Evolutionary conservation across 2,329 filamentous ascomycete genomes (phyloP), one percentile per base, ranked within the genome.

Genomic region (Microsporum canis): DNA sequence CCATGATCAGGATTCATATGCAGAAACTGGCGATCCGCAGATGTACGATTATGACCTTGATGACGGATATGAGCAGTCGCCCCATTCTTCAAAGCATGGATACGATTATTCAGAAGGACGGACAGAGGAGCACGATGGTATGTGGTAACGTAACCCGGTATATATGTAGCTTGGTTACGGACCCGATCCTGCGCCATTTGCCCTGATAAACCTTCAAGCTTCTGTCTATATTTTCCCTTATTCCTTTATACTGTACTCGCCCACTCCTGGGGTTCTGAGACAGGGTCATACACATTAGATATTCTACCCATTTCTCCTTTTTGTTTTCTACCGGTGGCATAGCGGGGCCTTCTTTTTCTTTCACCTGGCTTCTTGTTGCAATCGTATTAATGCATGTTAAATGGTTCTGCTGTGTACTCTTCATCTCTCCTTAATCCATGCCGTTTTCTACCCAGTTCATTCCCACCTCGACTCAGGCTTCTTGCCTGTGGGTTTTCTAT

Each of bases 1-100:
- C 55, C 64, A 68, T 58, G 65, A 66, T 29, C 66, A 71, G 55
- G 70, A 75, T 58, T 71, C 75, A 58, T 73, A 75, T 57, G 69
- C 68, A 49, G 76, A 79, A 60, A 71, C 73, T 51, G 75, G 79
- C 58, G 79, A 81, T 61, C 78, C 79, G 59, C 51, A 82, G 63
- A 78, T 77, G 68, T 82, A 80, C 66, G 78, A 79, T 64, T 78
- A 80, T 67, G 77, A 79, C 56, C 69, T 73, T 49, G 74, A 77
- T 62, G 75, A 76, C 65, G 68, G 68, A 49, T 70, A 71, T 58
- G 72, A 72, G 66, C 68, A 67, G 49, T 66, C 72, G 58, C 73
- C 73, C 1, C 27, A 57, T 53, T 73, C 73, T 23, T 57, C 73
- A 72, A 65, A 71, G 73, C 58, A 73, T 72, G 72, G 73, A 41